Percentiles rank a stretch among this genome's conserved stretches.
Conservation (phyloP, 805 yeast genomes). For the Sugiyamaella qingdaonensis region DNA sequence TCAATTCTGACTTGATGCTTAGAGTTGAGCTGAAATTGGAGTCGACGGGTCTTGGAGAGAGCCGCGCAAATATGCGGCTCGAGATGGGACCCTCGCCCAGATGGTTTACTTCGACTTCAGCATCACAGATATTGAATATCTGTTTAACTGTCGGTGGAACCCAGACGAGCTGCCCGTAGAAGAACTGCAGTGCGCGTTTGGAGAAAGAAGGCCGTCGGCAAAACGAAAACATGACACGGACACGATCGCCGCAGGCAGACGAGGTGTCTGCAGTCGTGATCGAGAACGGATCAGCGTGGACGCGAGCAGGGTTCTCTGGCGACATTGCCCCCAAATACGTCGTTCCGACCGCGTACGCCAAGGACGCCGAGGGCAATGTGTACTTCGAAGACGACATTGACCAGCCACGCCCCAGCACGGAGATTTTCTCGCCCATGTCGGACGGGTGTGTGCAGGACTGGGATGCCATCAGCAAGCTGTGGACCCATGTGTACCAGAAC, state of each 20-base stretch:
- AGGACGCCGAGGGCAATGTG: conserved; percentile 23
- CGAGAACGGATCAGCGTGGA: conserved; percentile 81
- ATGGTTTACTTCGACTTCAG: too few relatives aligned
- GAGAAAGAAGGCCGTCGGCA: too few relatives aligned
- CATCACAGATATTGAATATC: too few relatives aligned
- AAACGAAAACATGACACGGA: conserved; percentile 13
- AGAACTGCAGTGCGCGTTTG: too few relatives aligned
- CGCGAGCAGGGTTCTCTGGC: conserved; percentile 88
- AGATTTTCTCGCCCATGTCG: conserved; percentile 31
- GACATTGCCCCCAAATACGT: conserved; percentile 78
- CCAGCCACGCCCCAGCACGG: conserved; percentile 31
- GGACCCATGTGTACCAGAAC: conserved; percentile 59
- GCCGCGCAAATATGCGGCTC: too few relatives aligned
- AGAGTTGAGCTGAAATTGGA: too few relatives aligned
- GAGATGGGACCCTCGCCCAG: too few relatives aligned
- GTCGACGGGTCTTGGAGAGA: too few relatives aligned
- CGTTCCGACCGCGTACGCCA: conserved; percentile 64
- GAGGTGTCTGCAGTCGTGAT: conserved; percentile 86
- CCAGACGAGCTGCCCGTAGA: too few relatives aligned
- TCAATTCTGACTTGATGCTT: too few relatives aligned
- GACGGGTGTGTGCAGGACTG: conserved; percentile 47
- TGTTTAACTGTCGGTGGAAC: too few relatives aligned
- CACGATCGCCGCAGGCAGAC: conserved; percentile 39
- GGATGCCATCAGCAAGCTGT: conserved; percentile 61
- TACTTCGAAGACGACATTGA: conserved; percentile 41